Base-by-base conservation (phyloP, 2,329 filamentous ascomycete genomes). In the Aspergillus puulaauensis region DNA sequence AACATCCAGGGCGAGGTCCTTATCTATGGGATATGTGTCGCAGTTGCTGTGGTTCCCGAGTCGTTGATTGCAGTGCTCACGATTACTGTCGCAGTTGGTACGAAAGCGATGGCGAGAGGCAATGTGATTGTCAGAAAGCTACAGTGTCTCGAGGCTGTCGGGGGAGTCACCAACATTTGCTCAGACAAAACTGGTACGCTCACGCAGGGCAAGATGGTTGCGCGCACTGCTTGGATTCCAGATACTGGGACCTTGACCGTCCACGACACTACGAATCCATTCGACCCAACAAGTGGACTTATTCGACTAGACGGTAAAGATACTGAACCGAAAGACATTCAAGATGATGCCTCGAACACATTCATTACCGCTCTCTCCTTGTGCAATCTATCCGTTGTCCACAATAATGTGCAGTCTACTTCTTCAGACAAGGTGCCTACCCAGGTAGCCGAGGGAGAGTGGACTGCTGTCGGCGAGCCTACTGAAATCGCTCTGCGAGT, bases 401-500 rank as follows among this genome's bases (percentile, higher is more conserved):
- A 81, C 46, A 72, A 79, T 57, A 76, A 77, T 41, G 54, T 9
- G 3, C 11, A 40, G 3, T 53, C 61, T 14, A 6, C 3, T 35
- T 6, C 52, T 7, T 54, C 55, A 15, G 57, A 56, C 7, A 52
- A 57, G 9, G 56, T 58, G 4, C 54, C 54, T 17, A 24, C 33
- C 9, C 37, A 40, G 21, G 46, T 46, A 5, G 66, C 73, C 4
- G 67, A 77, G 23, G 68, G 72, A 5, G 64, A 66, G 6, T 87
- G 85, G 85, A 79, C 81, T 52, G 80, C 83, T 24, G 80, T 83
- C 47, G 85, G 84, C n/a, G 84, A 87, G 61, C 83, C 84, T 2
- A 89, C 86, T 3, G 86, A 89, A 64, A 86, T 88, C 57, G 86
- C 86, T 6, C 80, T 89, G 3, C 84, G 88, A 58, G 85, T 89